phyloP scores from a whole-genome alignment of 2,329 filamentous ascomycete genomes.

The Aspergillus intermedius region DNA sequence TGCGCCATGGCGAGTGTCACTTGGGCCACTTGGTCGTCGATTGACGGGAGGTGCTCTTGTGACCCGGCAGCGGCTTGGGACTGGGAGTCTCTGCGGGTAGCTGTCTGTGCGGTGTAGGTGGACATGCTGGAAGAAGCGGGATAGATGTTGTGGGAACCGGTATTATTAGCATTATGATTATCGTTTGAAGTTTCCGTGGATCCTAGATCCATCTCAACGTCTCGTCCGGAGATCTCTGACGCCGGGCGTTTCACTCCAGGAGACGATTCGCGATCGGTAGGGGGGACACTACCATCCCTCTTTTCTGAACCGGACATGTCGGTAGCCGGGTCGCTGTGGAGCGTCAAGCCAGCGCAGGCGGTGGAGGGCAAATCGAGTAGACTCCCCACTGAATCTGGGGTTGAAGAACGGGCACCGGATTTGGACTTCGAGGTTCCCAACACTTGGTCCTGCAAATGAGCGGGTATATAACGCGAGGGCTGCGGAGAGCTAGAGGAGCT shows the following conservation, averaged over 20 bases:
- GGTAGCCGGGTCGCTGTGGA: slow-evolving; percentile 40
- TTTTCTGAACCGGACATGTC: slow-evolving; percentile 39
- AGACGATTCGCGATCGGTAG: slow-evolving; percentile 23
- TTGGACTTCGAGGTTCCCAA: slow-evolving; percentile 25
- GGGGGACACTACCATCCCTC: slow-evolving; percentile 15
- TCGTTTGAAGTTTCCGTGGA: slow-evolving; percentile 17
- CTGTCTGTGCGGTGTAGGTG: slow-evolving; percentile 26
- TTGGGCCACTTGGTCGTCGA: slow-evolving; percentile 67
- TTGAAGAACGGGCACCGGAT: slow-evolving; percentile 31
- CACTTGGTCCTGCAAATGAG: slow-evolving; percentile 51
- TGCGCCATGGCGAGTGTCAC: slow-evolving; percentile 56
- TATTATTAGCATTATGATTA: slow-evolving; percentile 38
- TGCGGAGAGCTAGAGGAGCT: slow-evolving; percentile 23
- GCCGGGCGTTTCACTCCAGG: slow-evolving; percentile 31
- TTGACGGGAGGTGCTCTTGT: slow-evolving; percentile 34
- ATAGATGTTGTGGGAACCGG: slow-evolving; percentile 29
- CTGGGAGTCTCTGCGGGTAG: slow-evolving; percentile 22
- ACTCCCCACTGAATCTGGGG: slow-evolving; percentile 21
- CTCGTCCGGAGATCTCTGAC: slow-evolving; percentile 23
- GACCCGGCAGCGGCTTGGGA: slow-evolving; percentile 12
- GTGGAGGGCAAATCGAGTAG: slow-evolving; percentile 42
- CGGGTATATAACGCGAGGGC: slow-evolving; percentile 46
- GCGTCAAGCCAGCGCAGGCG: slow-evolving; percentile 47
- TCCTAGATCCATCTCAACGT: slow-evolving; percentile 19
- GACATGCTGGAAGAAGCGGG: slow-evolving; percentile 35